Evolutionary conservation across 345 rosid genomes (phyloP).

Genomic region (Angophora floribunda): DNA sequence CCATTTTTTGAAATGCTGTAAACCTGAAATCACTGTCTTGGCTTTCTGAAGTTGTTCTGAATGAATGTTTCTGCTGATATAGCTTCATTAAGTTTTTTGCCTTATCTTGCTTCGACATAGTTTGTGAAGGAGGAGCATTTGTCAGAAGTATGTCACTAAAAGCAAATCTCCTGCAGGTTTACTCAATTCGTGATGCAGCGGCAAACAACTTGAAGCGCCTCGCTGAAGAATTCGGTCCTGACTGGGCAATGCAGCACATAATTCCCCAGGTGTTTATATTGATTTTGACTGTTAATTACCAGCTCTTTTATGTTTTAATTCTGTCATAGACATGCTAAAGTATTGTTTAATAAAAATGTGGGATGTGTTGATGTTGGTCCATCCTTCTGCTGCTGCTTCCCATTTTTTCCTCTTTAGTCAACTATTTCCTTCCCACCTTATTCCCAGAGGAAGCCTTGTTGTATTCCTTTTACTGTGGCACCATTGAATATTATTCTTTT

Average conservation of each 20-base stretch:
- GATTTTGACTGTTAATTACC: background rate
- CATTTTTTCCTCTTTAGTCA: background rate
- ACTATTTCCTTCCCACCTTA: background rate
- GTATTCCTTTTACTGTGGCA: background rate
- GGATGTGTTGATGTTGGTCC: background rate
- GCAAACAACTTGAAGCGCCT: conserved; percentile 46
- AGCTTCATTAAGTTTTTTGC: background rate
- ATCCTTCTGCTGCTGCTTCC: background rate
- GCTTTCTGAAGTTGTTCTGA: background rate
- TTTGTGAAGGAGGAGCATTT: background rate
- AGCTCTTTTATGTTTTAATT: background rate
- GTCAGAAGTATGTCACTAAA: background rate
- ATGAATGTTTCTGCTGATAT: background rate
- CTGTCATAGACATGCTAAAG: background rate
- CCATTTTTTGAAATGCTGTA: background rate
- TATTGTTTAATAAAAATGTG: background rate
- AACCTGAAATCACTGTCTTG: background rate
- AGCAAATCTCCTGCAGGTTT: conserved; percentile 18
- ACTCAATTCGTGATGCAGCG: conserved; percentile 45
- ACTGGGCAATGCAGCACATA: conserved; percentile 49
- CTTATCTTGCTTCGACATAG: background rate
- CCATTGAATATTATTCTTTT: background rate
- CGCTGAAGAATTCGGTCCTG: conserved; percentile 47
- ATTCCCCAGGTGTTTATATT: conserved; percentile 30
- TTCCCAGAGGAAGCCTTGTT: background rate